Evolutionary conservation across 2,329 filamentous ascomycete genomes (phyloP).

Genomic region (Aspergillus sp.): DNA sequence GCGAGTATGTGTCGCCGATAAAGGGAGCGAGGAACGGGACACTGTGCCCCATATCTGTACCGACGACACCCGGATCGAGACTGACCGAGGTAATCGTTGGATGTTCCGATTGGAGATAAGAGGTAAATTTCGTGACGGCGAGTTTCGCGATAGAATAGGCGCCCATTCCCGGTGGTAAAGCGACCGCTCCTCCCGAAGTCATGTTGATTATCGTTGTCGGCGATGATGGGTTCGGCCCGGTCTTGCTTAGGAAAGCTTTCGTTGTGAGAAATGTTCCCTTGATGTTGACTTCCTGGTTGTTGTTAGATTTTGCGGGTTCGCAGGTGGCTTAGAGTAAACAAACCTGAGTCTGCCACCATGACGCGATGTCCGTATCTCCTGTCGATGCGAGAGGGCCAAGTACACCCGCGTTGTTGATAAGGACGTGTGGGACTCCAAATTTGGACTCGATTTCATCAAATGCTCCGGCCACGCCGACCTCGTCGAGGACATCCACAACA

Average conservation of each 20-base stretch:
- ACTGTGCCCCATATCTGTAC: slow-evolving; percentile 28
- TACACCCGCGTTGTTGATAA: slow-evolving; percentile 32
- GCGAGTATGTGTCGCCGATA: slow-evolving; percentile 18
- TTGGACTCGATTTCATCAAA: slow-evolving; percentile 24
- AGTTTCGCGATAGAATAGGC: slow-evolving; percentile 42
- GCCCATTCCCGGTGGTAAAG: slow-evolving; percentile 26
- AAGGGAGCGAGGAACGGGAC: slow-evolving; percentile 19
- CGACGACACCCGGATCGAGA: slow-evolving; percentile 40
- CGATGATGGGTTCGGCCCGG: slow-evolving; percentile 22
- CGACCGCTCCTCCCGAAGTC: slow-evolving; percentile 27
- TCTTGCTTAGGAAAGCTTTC: slow-evolving; percentile 35
- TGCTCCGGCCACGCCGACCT: slow-evolving; percentile 22
- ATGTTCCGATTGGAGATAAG: slow-evolving; percentile 38
- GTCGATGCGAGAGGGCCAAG: slow-evolving; percentile 9
- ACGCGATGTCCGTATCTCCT: slow-evolving; percentile 26
- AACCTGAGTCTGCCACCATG: slow-evolving; percentile 23
- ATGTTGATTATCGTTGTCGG: slow-evolving; percentile 34
- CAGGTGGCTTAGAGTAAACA: neutral
- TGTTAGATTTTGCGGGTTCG: neutral
- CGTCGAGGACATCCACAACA: slow-evolving; percentile 35
- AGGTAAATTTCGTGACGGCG: slow-evolving; percentile 36
- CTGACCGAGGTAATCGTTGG: slow-evolving; percentile 38
- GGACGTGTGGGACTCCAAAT: slow-evolving; percentile 27
- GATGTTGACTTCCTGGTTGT: slow-evolving; percentile 38
- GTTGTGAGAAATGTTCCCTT: slow-evolving; percentile 39